Conservation (phyloP, 768 basidiomycete genomes). For the Pulveroboletus sp. region DNA sequence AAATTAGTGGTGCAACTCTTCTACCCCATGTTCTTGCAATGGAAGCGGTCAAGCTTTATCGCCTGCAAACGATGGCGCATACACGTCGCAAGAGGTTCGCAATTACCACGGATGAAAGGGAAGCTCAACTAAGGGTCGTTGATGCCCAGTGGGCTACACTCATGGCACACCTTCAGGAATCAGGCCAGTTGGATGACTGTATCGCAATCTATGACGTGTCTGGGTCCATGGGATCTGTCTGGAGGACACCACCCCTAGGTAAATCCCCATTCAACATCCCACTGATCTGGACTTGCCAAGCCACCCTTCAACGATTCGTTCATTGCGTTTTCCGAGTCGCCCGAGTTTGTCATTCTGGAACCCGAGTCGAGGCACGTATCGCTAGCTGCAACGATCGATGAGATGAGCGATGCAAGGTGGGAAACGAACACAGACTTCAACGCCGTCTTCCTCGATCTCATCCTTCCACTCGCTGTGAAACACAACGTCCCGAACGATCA, state of each 20-base stretch:
- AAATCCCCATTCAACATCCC: constrained; percentile 10
- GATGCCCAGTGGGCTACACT: constrained; percentile 68
- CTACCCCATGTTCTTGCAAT: constrained; percentile 58
- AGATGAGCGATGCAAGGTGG: constrained; percentile 41
- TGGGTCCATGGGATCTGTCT: constrained; percentile 58
- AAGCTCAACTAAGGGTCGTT: constrained; percentile 41
- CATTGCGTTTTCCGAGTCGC: constrained; percentile 61
- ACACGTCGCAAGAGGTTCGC: no score
- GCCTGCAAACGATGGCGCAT: background rate
- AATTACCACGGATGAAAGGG: no score
- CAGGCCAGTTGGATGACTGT: constrained; percentile 55
- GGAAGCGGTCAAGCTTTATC: constrained; percentile 28
- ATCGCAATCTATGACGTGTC: constrained; percentile 74
- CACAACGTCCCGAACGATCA: constrained; percentile 58
- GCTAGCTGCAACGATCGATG: constrained; percentile 35
- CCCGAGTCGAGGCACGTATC: constrained; percentile 25
- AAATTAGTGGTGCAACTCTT: constrained; percentile 64
- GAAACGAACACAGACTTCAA: constrained; percentile 59
- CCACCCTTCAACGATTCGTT: constrained; percentile 63
- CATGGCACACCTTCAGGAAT: constrained; percentile 47
- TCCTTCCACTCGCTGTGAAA: constrained; percentile 57
- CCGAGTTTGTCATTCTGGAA: constrained; percentile 49
- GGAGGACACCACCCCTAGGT: background rate
- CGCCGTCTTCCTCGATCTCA: constrained; percentile 56
- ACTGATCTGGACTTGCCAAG: constrained; percentile 58